Base-by-base conservation (phyloP, 2,329 filamentous ascomycete species). In the Davidsoniella eucalypti region DNA sequence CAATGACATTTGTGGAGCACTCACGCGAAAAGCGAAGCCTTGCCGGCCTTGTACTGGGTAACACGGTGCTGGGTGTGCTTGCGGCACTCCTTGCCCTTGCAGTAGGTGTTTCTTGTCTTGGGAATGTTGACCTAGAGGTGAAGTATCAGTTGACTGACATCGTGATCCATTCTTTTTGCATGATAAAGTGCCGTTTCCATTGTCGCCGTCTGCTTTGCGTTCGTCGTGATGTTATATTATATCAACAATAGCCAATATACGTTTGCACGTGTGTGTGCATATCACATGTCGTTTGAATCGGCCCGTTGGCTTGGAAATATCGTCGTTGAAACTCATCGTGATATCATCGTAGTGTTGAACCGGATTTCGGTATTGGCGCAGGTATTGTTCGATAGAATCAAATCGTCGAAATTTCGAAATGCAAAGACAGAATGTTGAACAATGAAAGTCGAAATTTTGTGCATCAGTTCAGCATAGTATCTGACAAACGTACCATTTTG, bases 101-200 rank as follows among this genome's bases (percentile, higher is more conserved):
- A 94, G 77, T 87, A 94, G 71, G 88, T 94, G 76, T 87, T 84
- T 69, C 87, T 82, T 70, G 87, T 94, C 79, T 94, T 94, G 67
- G 88, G 87, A 76, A 94, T 84, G 85, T 94, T 94, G 78, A 94
- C 87, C 88, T 90, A 29, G 61, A 25, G 18, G 41, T 16, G 37
- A 52, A 52, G 52, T 52, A 57, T 56, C 51, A 58, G 62, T 66
- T 60, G 64, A 60, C 59, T 39, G 49, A 40, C 39, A 23, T 52
- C 25, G 29, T 29, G 16, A 33, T 38, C 36, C 14, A 36, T 47
- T 14, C 10, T 36, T 14, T n/a, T n/a, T n/a, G 44, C 17, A 16
- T 40, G 14, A 9, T 17, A 48, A 16, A 41, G 14, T 21, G 38
- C 17, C 18, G n/a, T 40, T 18, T 47, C 26, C 5, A 33, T 25